These are phyloP conservation scores for Saturnispora bothae DNA, from an alignment of 805 yeast genomes.

Conservation along the genomic window DNA sequence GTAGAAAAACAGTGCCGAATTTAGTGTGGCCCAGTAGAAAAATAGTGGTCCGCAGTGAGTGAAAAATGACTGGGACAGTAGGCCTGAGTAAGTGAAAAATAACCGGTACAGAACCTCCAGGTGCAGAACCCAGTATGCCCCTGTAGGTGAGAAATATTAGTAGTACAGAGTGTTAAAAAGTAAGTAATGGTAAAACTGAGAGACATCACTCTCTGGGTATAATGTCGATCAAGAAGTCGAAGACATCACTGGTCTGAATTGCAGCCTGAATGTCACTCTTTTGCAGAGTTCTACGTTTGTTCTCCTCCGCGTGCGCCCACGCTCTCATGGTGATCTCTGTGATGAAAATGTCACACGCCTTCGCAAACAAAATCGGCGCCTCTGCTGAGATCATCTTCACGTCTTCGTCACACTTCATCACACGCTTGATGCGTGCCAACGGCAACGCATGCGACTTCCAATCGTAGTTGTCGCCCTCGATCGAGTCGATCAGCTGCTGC, in stretches of 20 bases:
- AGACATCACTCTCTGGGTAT: conserved; percentile 92
- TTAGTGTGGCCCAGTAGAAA: too few relatives aligned
- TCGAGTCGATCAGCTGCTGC: conserved; percentile 90
- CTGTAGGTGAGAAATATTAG: too few relatives aligned
- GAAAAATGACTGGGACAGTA: too few relatives aligned
- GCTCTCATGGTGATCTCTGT: conserved; percentile 98
- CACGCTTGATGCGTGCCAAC: conserved; percentile 90
- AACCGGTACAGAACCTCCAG: too few relatives aligned
- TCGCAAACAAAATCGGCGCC: conserved; percentile 94
- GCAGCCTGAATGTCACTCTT: conserved; percentile 94
- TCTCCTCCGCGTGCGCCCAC: conserved; percentile 97
- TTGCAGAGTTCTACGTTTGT: conserved; percentile 88
- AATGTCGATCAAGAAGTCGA: conserved; percentile 90
- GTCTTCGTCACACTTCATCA: conserved; percentile 96
- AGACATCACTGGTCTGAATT: conserved; percentile 89
- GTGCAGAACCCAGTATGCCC: too few relatives aligned
- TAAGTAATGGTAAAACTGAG: too few relatives aligned
- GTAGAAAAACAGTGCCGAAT: too few relatives aligned
- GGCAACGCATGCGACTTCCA: conserved; percentile 94
- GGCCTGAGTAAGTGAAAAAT: too few relatives aligned
- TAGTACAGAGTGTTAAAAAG: too few relatives aligned
- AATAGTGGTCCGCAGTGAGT: too few relatives aligned
- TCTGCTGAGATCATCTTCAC: conserved; percentile 97
- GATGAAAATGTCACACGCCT: conserved; percentile 94
- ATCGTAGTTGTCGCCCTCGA: conserved; percentile 81